These are phyloP conservation scores for Quercus bicolor DNA, from an alignment of 306 rosid genomes.

Conservation along the genomic window DNA sequence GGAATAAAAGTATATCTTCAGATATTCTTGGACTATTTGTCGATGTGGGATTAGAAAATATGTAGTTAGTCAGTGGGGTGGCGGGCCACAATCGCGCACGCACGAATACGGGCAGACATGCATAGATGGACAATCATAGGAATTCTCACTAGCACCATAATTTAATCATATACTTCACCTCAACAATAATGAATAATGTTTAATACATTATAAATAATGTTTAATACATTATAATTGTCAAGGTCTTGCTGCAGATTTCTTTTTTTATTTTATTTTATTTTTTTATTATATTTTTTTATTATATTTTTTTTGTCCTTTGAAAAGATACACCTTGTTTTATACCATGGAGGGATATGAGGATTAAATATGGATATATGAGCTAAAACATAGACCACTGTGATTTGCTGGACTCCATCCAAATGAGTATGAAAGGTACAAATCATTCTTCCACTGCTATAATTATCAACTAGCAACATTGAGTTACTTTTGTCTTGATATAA, in stretches of 20 bases:
- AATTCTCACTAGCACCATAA: not conserved
- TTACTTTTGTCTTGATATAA: not conserved
- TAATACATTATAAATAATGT: not conserved
- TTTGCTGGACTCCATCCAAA: not conserved
- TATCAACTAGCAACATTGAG: not conserved
- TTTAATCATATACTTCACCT: not conserved
- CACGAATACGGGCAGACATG: not conserved
- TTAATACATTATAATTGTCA: not conserved
- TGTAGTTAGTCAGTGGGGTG: constrained; percentile 25
- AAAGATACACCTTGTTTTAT: not conserved
- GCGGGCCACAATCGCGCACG: constrained; percentile 5
- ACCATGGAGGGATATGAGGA: not conserved
- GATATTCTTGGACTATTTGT: constrained; percentile 1
- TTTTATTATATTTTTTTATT: not conserved
- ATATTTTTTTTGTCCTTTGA: not conserved
- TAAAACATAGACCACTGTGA: not conserved
- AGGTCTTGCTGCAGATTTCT: not conserved
- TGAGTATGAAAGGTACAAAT: not conserved
- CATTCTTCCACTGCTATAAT: not conserved
- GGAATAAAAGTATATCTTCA: constrained; percentile 8
- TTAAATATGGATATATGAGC: not conserved
- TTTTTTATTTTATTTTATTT: not conserved
- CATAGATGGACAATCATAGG: not conserved
- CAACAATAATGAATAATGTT: not conserved
- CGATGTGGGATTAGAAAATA: constrained; percentile 6